Evolutionary conservation across 306 rosid genomes (phyloP).

Genomic region (Quillaja saponaria): DNA sequence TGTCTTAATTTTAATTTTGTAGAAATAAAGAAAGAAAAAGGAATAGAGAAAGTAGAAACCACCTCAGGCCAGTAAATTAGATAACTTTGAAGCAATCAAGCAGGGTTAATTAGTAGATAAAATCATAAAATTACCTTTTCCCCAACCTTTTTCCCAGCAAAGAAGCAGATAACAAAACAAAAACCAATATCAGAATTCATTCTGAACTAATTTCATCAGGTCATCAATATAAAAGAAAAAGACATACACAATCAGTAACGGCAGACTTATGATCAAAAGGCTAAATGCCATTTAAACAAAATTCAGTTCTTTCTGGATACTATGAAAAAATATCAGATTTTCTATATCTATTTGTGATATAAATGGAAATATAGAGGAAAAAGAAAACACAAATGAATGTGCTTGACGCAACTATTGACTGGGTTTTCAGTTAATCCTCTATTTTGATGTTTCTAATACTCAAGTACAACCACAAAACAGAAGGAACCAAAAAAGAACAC

Average conservation of each 20-base stretch:
- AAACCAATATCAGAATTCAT: slow-evolving; percentile 26
- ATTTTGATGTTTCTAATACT: slow-evolving; percentile 2
- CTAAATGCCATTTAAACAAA: slow-evolving; percentile 40
- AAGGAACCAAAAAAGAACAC: slow-evolving; percentile 24
- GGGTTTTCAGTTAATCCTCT: slow-evolving; percentile 32
- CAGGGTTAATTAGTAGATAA: neutral
- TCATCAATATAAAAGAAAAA: slow-evolving; percentile 24
- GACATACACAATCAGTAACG: slow-evolving; percentile 27
- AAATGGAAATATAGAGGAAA: slow-evolving; percentile 19
- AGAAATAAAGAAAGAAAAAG: neutral
- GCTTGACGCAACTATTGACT: slow-evolving; percentile 46
- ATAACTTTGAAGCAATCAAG: slow-evolving; percentile 20
- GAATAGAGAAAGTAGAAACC: neutral
- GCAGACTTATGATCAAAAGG: slow-evolving; percentile 35
- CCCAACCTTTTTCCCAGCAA: slow-evolving; percentile 17
- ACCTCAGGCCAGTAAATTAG: slow-evolving; percentile 7
- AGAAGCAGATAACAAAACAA: slow-evolving; percentile 30
- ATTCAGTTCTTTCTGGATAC: slow-evolving; percentile 41
- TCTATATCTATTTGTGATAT: slow-evolving; percentile 15
- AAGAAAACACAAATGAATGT: slow-evolving; percentile 46
- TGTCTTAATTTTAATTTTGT: slow-evolving; percentile 39
- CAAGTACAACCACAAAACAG: slow-evolving; percentile 18
- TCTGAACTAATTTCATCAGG: too few relatives aligned
- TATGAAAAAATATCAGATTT: slow-evolving; percentile 40
- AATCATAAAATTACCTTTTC: slow-evolving; percentile 1